Base-by-base conservation (phyloP, 176 grass and related monocot genomes). In the Zoysia japonica region DNA sequence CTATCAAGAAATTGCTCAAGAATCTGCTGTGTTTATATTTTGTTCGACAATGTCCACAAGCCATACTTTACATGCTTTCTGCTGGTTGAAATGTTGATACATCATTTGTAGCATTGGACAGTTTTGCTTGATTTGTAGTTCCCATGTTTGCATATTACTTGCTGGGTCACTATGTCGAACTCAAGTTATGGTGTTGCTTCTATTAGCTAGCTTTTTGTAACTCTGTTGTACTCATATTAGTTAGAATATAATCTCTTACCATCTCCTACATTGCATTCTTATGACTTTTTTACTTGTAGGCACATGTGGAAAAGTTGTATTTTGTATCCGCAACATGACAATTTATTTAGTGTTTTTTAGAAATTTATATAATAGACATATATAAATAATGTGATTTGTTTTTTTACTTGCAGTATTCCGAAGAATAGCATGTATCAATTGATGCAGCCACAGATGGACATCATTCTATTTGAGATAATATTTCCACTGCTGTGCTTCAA, bases 401-500 rank as follows among this genome's bases (percentile, higher is more conserved):
- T 36, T 36, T 28, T 88, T 78, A 49, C 68, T 79, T 93, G 93
- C 88, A 97, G 93, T 85, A 86, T 97, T 74, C 77, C 93, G 1
- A 97, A 93, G 81, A 97, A 90, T 72, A 88, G 83, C 68, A 97
- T 90, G 93, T 97, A 90, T 84, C 90, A 97, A 65, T 73, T 97
- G 72, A 89, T 97, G 88, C 90, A 97, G 40, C 83, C 88, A 37
- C 93, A 93, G 54, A 85, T 97, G 7, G 90, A 97, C 45, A 89
- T 87, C 54, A 77, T 97, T 88, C 83, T 97, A 47, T 97, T 97
- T 76, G 90, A 97, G 65, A 97, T 97, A 78, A 88, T 93, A 71
- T 97, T 97, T 71, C 93, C 93, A 75, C 78, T 97, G n/a, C 89
- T 97, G 88, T 97, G 93, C 83, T 97, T 97, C 80, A 97, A 88